Percentiles rank a stretch among this genome's conserved stretches.
phyloP scores from a whole-genome alignment of 352 stramenopile species.

The Phytophthora fragariaefolia region DNA sequence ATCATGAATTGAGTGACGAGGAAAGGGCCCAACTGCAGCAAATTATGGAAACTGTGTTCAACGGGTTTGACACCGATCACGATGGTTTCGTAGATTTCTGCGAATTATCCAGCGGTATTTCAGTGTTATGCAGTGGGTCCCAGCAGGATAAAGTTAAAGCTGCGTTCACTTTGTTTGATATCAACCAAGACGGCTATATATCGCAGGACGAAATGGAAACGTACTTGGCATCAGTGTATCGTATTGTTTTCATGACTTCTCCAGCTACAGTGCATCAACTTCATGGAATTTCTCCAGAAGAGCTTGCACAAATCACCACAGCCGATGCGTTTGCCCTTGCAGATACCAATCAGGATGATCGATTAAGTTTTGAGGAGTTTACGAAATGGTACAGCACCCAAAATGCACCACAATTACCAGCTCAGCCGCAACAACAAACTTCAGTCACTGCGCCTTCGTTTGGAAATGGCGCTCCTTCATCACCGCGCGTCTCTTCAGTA shows the following conservation, averaged over 20 bases:
- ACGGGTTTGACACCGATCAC: slow-evolving; percentile 76
- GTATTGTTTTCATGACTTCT: slow-evolving; percentile 81
- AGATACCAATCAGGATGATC: slow-evolving; percentile 71
- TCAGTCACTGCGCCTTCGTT: not conserved
- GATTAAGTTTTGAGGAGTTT: slow-evolving; percentile 86
- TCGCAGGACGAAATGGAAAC: slow-evolving; percentile 85
- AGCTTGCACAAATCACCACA: slow-evolving; percentile 76
- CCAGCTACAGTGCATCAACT: slow-evolving; percentile 50
- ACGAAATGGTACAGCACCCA: slow-evolving; percentile 81
- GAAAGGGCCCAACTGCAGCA: slow-evolving; percentile 49
- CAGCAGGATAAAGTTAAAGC: slow-evolving; percentile 85
- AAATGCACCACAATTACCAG: slow-evolving; percentile 8
- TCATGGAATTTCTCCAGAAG: slow-evolving; percentile 60
- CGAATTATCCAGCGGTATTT: slow-evolving; percentile 85
- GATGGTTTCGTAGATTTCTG: slow-evolving; percentile 89
- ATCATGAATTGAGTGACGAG: slow-evolving; percentile 31
- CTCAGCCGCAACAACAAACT: slow-evolving; percentile 24
- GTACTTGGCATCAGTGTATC: slow-evolving; percentile 86
- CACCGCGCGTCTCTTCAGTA: slow-evolving; percentile 21
- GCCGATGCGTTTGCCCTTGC: slow-evolving; percentile 66
- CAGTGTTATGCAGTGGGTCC: slow-evolving; percentile 77
- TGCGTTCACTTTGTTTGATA: slow-evolving; percentile 88
- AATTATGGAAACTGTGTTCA: slow-evolving; percentile 75
- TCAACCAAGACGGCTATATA: slow-evolving; percentile 89
- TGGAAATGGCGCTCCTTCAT: slow-evolving; percentile 12